Conservation (phyloP, 495 filamentous ascomycete genomes). For the Aspergillus nanangensis region DNA sequence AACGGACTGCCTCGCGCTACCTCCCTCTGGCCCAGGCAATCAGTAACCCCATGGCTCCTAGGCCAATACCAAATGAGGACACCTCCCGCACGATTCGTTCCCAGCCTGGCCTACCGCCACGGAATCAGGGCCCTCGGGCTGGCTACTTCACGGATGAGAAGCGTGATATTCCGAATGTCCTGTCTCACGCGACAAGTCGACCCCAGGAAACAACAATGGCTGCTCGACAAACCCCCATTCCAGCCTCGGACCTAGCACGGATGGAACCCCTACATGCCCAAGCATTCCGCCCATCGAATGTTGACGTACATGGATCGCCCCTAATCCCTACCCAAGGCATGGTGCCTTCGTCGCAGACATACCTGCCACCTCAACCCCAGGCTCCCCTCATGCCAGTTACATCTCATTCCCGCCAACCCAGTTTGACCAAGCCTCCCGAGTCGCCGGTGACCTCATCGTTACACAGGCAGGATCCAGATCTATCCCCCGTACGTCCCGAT, state of each 20-base stretch:
- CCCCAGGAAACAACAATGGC: conserved; percentile 28
- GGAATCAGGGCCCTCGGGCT: conserved; percentile 34
- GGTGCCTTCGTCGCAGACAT: conserved; percentile 14
- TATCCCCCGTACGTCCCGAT: conserved; percentile 36
- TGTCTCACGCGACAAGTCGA: conserved; percentile 23
- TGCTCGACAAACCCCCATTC: conserved; percentile 25
- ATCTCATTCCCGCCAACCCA: conserved; percentile 40
- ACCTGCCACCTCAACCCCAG: conserved; percentile 24
- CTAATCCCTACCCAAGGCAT: conserved; percentile 10
- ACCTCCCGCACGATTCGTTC: conserved; percentile 24
- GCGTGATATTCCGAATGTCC: conserved; percentile 32
- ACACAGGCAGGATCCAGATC: conserved; percentile 30
- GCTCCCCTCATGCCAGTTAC: conserved; percentile 22
- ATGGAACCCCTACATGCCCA: conserved; percentile 34
- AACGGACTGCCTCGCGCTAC: conserved; percentile 34
- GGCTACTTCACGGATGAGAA: conserved; percentile 43
- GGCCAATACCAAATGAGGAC: conserved; percentile 29
- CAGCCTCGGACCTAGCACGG: conserved; percentile 29
- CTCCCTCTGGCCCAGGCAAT: conserved; percentile 43
- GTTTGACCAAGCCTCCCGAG: conserved; percentile 31
- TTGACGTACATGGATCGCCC: conserved; percentile 23
- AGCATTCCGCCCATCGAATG: conserved; percentile 12
- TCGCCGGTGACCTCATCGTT: conserved; percentile 34
- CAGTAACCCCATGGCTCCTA: conserved; percentile 25
- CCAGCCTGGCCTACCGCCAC: conserved; percentile 21